Base-by-base conservation (phyloP, 2,329 filamentous ascomycete genomes). In the Scedosporium dehoogii region DNA sequence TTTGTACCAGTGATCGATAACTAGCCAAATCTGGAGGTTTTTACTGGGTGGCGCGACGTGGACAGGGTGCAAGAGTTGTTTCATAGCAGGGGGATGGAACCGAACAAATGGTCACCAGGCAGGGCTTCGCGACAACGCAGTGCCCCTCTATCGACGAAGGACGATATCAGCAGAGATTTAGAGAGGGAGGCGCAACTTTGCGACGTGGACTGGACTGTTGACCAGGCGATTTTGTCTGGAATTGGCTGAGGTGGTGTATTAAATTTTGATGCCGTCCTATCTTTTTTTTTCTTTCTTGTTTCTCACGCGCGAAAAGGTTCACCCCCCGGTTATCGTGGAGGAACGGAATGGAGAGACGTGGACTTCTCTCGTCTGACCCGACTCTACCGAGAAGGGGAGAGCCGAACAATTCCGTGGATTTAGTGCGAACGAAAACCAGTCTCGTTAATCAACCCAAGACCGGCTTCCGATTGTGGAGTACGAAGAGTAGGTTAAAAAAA, bases 11-110 rank as follows among this genome's bases (percentile, higher is more conserved):
- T 38, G 51, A 12, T 55, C 21, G 21, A 55, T 25, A 23, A 14
- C 51, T 23, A 27, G 21, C 51, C 21, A 27, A 27, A 55, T 55
- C 23, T 7, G 21, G 51, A 27, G 51, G 18, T 48, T 53, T 46
- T 42, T 44, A 44, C 33, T 46, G 38, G 58, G n/a, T 23, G 6
- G 41, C 41, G 27, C 12, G 14, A 23, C 18, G 12, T 44, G 2
- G 33, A 9, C 23, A 27, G 33, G 58, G 58, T n/a, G 58, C 25
- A 44, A 51, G 23, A 29, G n/a, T 18, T 60, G 59, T 60, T 60
- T 60, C 59, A 53, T 41, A 29, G 59, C 59, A 60, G 27, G 59
- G 59, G 44, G 18, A 25, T 38, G 42, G 44, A 60, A 60, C 48
- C 25, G 18, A 55, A 55, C 23, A 55, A 9, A 14, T 23, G 21